Base-by-base conservation (phyloP, 148 eudicot species). In the Rhododendron kiyosumense region DNA sequence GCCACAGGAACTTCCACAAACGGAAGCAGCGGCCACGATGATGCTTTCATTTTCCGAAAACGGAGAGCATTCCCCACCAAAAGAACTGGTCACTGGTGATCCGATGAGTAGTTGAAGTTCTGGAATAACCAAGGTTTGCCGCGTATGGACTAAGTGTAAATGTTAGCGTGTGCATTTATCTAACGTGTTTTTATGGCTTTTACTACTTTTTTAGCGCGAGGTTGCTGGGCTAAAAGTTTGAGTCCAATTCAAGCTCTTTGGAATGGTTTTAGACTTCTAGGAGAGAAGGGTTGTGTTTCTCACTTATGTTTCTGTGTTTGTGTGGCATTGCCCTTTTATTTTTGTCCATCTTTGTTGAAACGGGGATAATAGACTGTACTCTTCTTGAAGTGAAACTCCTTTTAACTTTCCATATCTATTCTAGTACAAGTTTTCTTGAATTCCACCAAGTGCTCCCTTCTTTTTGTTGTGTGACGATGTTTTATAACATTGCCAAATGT, bases 21-120 rank as follows among this genome's bases (percentile, higher is more conserved):
- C 85, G 79, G 92, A 86, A 69, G 82, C 78, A 79, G 76, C 81
- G 75, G 79, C 83, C 30, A 28, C 24, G 13, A n/a, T 4, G 3
- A 45, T 45, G 81, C 81, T 77, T 77, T 77, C 32, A 3, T 78
- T 78, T 10, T 78, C 81, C 0, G 76, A 78, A 43, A 45, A 78
- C 5, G 18, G 81, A 78, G 15, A 45, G 26, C 30, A 78, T 43
- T 24, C 46, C 52, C 81, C 13, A 24, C 81, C 51, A 45, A 43
- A 45, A 78, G 81, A 45, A 41, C 54, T 5, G 1, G 28, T 45
- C 52, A 45, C 52, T 43, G 54, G 81, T 61, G 30, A 41, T 46
- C 59, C 45, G 63, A 74, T 54, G 59, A 75, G 88, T 41, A 45
- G 57, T 45, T 57, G 85, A 86, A 57, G 82, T 71, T 13, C 76